phyloP scores from a whole-genome alignment of 139 green algal genomes.

The Nannochloris sp. region DNA sequence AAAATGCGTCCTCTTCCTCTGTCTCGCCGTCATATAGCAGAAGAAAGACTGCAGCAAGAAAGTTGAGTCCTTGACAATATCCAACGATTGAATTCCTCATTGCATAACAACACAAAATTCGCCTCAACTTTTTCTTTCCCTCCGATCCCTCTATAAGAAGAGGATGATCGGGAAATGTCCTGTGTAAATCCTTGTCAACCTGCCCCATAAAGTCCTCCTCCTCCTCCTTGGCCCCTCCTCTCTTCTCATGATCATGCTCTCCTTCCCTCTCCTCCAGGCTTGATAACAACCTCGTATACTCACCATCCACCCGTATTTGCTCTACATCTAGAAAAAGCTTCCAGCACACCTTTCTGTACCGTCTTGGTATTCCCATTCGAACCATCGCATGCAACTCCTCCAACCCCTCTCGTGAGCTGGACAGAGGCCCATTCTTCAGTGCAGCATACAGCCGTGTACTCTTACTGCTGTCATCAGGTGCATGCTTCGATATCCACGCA shows the following conservation, averaged over 20 bases:
- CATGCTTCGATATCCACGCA: too few relatives aligned
- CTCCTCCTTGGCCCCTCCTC: background rate
- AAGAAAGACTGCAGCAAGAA: conserved; percentile 68
- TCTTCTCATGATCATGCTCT: background rate
- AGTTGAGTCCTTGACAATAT: conserved; percentile 88
- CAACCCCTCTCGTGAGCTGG: background rate
- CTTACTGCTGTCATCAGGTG: too few relatives aligned
- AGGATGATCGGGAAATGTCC: conserved; percentile 68
- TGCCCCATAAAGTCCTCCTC: conserved; percentile 46
- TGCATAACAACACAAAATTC: conserved; percentile 65
- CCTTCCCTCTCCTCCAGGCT: background rate
- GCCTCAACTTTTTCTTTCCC: conserved; percentile 47
- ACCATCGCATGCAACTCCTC: conserved; percentile 40
- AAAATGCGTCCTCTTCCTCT: conserved; percentile 85
- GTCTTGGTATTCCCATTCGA: conserved; percentile 40
- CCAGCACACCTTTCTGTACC: conserved; percentile 34
- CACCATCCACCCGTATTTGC: conserved; percentile 19
- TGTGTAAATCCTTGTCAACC: conserved; percentile 77
- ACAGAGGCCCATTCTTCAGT: too few relatives aligned
- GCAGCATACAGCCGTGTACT: too few relatives aligned
- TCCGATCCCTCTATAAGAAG: conserved; percentile 41
- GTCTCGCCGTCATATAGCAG: conserved; percentile 50
- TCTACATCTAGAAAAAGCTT: conserved; percentile 41
- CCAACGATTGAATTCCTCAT: conserved; percentile 60
- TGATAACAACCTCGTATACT: conserved; percentile 26